Percentiles rank a stretch among this genome's conserved stretches.
Evolutionary conservation across 2,329 filamentous ascomycete genomes (phyloP).

Genomic region (Alternaria arbusti): DNA sequence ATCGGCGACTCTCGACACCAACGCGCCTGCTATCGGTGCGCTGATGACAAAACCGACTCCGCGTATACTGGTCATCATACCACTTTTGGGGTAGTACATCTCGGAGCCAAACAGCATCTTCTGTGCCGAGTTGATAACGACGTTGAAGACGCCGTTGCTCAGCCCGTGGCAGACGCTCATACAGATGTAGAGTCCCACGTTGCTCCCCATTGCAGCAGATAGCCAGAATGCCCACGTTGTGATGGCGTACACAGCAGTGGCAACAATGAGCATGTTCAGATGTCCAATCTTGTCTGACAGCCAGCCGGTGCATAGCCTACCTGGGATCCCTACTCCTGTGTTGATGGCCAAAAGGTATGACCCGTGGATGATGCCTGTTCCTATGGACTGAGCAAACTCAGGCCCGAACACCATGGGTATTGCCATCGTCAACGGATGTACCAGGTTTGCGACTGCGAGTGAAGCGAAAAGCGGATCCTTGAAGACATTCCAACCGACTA

Average conservation of each 20-base stretch:
- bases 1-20: constrained; percentile 20
- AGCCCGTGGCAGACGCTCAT: constrained; percentile 30
- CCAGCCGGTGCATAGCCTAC: constrained; percentile 54
- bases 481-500: constrained; percentile 48
- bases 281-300: constrained; percentile 56
- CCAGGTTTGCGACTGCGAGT: constrained; percentile 45
- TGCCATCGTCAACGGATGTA: constrained; percentile 54
- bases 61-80: constrained; percentile 23
- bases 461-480: constrained; percentile 52
- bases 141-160: constrained; percentile 22
- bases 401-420: constrained; percentile 58
- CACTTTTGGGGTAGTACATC: constrained; percentile 29
- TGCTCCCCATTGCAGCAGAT: constrained; percentile 14
- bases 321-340: constrained; percentile 56
- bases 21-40: constrained; percentile 26
- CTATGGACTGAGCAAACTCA: constrained; percentile 55
- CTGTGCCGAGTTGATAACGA: constrained; percentile 25
- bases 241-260: constrained; percentile 23
- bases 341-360: constrained; percentile 55
- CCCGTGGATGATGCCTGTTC: constrained; percentile 50
- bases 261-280: constrained; percentile 56
- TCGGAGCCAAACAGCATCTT: constrained; percentile 29
- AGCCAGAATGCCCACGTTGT: constrained; percentile 30
- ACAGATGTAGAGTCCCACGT: constrained; percentile 20
- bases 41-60: constrained; percentile 28